phyloP scores from a whole-genome alignment of 129 eudicot species.

The Erigeron canadensis region DNA sequence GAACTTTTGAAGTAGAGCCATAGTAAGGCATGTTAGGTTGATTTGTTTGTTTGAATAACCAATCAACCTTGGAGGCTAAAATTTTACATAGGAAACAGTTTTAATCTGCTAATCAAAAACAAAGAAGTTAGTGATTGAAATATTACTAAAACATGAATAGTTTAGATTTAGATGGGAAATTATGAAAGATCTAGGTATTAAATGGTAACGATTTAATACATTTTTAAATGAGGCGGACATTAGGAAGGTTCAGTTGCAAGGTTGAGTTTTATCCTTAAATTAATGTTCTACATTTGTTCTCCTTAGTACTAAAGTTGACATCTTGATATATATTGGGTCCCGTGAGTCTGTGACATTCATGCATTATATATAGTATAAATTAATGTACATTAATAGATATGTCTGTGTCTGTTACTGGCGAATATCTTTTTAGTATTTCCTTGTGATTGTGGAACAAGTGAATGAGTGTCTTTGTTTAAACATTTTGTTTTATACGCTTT shows the following conservation, averaged over 20 bases:
- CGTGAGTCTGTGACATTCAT: too few species aligned
- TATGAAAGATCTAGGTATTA: background rate
- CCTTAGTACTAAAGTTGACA: too few species aligned
- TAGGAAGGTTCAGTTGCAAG: background rate
- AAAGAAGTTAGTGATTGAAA: background rate
- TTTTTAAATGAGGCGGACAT: background rate
- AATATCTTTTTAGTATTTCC: constrained; percentile 6
- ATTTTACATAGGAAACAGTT: background rate
- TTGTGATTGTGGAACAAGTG: constrained; percentile 8
- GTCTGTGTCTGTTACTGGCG: background rate
- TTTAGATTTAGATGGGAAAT: background rate
- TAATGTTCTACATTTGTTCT: too few species aligned
- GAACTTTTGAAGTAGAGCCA: too few species aligned
- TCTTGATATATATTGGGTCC: too few species aligned
- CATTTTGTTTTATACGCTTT: constrained; percentile 16
- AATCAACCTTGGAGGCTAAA: too few species aligned
- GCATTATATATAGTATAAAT: too few species aligned
- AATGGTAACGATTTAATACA: too few species aligned
- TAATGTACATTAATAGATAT: background rate
- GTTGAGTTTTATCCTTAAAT: too few species aligned
- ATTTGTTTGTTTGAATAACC: too few species aligned
- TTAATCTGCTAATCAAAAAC: background rate
- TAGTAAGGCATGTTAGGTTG: too few species aligned
- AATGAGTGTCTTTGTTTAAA: constrained; percentile 14
- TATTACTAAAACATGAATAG: background rate